Conservation (phyloP, 768 basidiomycete genomes). For the Lentinula detonsa region DNA sequence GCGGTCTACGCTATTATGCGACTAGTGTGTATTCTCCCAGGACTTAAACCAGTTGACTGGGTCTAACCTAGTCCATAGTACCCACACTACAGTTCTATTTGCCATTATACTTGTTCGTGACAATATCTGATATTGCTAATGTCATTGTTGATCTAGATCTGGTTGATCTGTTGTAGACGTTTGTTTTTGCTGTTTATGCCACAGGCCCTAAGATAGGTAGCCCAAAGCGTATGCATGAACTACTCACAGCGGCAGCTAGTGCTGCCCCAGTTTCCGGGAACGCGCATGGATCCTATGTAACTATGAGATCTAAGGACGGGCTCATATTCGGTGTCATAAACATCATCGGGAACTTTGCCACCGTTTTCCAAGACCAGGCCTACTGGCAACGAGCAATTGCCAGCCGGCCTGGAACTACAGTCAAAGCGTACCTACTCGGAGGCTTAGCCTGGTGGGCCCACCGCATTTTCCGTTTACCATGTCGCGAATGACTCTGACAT, state of each 20-base stretch:
- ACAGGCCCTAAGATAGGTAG: conserved; percentile 78
- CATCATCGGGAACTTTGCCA: conserved; percentile 77
- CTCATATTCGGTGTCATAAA: conserved; percentile 86
- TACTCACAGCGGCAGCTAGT: conserved; percentile 56
- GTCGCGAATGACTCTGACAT: neutral
- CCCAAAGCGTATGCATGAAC: conserved; percentile 68
- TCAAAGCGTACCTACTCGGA: conserved; percentile 87
- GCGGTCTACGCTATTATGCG: conserved; percentile 80
- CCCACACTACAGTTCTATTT: conserved; percentile 83
- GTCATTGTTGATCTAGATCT: conserved; percentile 7
- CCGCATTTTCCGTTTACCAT: neutral
- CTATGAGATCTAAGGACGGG: conserved; percentile 72
- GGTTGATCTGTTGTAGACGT: conserved; percentile 20
- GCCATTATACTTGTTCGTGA: conserved; percentile 63
- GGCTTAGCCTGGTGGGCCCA: conserved; percentile 72
- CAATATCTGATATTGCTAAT: neutral
- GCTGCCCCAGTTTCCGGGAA: conserved; percentile 69
- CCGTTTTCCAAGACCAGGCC: conserved; percentile 55
- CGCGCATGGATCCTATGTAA: conserved; percentile 79
- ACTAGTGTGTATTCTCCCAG: conserved; percentile 54
- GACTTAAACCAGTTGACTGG: neutral
- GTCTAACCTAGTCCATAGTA: conserved; percentile 35
- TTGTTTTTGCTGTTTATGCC: conserved; percentile 77
- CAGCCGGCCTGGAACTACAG: conserved; percentile 73
- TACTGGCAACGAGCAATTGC: conserved; percentile 96